Evolutionary conservation across 371 early-diverging fungal genomes (phyloP).

Genomic region (Mortierella sp.): DNA sequence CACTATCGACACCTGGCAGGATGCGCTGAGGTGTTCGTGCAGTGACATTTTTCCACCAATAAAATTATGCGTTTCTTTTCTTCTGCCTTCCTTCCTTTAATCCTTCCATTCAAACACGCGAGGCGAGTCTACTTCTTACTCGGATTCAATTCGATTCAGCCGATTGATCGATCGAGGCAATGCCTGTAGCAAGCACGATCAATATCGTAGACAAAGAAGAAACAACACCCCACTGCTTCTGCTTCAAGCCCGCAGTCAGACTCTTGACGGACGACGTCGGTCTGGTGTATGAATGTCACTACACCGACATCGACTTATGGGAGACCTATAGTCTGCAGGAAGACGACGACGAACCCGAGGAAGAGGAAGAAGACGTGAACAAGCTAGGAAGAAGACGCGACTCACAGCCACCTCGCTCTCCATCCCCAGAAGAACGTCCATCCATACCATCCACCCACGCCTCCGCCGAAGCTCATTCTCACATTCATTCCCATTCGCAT

Average conservation of each 20-base stretch:
- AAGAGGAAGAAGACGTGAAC: too few species aligned
- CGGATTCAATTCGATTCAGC: too few species aligned
- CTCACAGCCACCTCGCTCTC: too few species aligned
- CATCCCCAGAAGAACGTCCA: not conserved
- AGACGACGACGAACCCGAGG: too few species aligned
- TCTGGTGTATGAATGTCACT: conserved; percentile 35
- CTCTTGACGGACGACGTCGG: conserved; percentile 12
- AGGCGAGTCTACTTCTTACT: too few species aligned
- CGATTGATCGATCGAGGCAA: not conserved
- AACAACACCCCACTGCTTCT: conserved; percentile 31
- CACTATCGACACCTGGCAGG: conserved; percentile 16
- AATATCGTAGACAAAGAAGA: not conserved
- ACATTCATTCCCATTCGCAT: not conserved
- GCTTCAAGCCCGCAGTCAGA: conserved; percentile 16
- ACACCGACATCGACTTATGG: conserved; percentile 15
- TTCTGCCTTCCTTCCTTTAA: not conserved
- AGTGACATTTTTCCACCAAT: too few species aligned
- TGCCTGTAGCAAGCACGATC: conserved; percentile 8
- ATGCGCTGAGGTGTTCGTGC: too few species aligned
- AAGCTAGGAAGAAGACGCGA: too few species aligned
- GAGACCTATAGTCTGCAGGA: too few species aligned
- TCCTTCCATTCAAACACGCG: not conserved
- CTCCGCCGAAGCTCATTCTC: not conserved
- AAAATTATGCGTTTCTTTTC: too few species aligned
- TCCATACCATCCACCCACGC: not conserved